These are phyloP conservation scores for Nemania bipapillata DNA, from an alignment of 2,329 filamentous ascomycete species.

Conservation along the genomic window DNA sequence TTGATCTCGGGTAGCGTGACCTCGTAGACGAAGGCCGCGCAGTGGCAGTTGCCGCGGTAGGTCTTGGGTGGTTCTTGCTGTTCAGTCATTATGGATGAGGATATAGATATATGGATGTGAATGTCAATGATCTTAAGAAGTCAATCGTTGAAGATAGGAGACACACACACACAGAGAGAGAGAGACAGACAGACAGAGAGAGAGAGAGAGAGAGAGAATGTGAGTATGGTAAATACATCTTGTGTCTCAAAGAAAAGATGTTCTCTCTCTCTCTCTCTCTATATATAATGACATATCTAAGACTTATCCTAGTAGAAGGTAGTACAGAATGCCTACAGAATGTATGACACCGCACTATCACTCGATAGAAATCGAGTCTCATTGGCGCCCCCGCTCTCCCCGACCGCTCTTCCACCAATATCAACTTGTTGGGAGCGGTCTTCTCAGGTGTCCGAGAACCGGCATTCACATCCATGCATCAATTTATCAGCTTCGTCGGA, in stretches of 20 bases:
- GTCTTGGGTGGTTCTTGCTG: conserved; percentile 49
- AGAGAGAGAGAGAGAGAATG: not conserved
- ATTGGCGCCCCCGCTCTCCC: not conserved
- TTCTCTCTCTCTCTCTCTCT: too few relatives aligned
- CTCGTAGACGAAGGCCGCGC: conserved; percentile 64
- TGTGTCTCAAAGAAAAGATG: too few relatives aligned
- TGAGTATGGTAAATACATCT: too few relatives aligned
- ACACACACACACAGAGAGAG: not conserved
- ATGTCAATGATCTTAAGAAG: not conserved
- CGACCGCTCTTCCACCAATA: conserved; percentile 27
- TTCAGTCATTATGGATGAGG: conserved; percentile 42
- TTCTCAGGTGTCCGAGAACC: conserved; percentile 30
- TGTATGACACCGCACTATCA: not conserved
- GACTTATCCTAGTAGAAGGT: too few relatives aligned
- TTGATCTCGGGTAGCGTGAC: conserved; percentile 67
- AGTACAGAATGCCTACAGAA: too few relatives aligned
- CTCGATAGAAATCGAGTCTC: not conserved
- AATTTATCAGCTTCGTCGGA: conserved; percentile 13
- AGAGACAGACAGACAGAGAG: not conserved
- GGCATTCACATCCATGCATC: conserved; percentile 10
- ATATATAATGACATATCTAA: conserved; percentile 21
- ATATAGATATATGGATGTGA: not conserved
- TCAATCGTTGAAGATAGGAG: not conserved
- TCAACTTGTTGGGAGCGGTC: conserved; percentile 34
- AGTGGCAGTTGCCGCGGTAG: conserved; percentile 69